Evolutionary conservation across 371 early-diverging fungal genomes (phyloP), one percentile per base, ranked within the genome.

Genomic region (Fennellomyces sp.): DNA sequence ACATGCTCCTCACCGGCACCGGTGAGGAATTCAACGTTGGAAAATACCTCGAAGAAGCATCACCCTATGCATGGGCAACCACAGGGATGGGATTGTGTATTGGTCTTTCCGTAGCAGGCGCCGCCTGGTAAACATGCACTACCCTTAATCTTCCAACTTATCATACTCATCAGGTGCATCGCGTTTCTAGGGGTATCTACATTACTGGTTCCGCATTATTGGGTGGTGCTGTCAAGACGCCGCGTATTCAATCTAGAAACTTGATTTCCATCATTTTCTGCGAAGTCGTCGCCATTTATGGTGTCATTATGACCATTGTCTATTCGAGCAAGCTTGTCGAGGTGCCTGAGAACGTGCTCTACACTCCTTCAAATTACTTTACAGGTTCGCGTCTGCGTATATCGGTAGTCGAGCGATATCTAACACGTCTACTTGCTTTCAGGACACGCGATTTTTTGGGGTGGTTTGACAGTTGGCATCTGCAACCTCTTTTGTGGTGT

Each of bases 211-310:
- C 94, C 26, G 88, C 89, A 57, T 81, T 98, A 26, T 78, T 97
- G 28, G 99, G 97, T 70, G 97, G 87, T 52, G 96, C 94, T 8
- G 96, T 98, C 60, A 84, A 87, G 61, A 88, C 94, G 4, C 99
- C 97, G 58, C 87, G 97, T 41, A 96, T 98, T 65, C 88, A 91
- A 56, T 97, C 97, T 21, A 93, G 96, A 81, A 98, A 97, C 83
- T 83, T 98, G 63, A 96, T 98, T 80, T 88, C 94, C 63, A 94
- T 98, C 61, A 96, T 97, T 77, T 97, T 98, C 69, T 98, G 97
- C 81, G 98, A 98, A 81, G 98, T 95, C 61, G 98, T 98, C 8
- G 98, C 97, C 62, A 98, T 98, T 65, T 98, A 98, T 73, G 98
- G 98, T 60, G 88, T 98, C 52, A 97, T 98, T 69, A 95, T 97